Base-by-base conservation (phyloP, 345 rosid genomes). In the Eucalyptus pauciflora region DNA sequence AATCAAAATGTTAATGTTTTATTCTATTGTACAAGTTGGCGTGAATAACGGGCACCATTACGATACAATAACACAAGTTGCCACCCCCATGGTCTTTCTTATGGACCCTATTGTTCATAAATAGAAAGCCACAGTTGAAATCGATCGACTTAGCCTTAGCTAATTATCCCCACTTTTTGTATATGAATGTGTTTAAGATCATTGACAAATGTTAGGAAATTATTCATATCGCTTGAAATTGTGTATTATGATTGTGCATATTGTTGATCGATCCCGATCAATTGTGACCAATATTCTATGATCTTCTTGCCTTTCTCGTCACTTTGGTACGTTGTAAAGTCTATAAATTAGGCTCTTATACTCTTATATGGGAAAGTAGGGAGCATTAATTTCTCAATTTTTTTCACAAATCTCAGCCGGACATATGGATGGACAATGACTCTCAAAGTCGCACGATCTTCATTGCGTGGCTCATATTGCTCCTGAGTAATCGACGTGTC, bases 71-170 rank as follows among this genome's bases (percentile, higher is more conserved):
- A 29, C 69, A 6, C 1, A 13, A 62, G 7, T 62, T 62, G 69
- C 33, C 33, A 29, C 4, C 16, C 33, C 69, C 33, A 62, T 0
- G 2, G 1, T 27, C 69, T 60, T 60, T 13, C 8, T 60, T 60
- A 27, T 27, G 31, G 16, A 62, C 7, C n/a, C 33, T 29, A 62
- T 29, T 0, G 1, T 29, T 7, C 2, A 62, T 0, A 29, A 62
- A 1, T 62, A 60, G 15, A 27, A 60, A 27, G 31, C 3, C 29
- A 56, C 1, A 10, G 62, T 56, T 24, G 18, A 13, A 31, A 60
- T 60, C 0, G 16, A 1, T 27, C 4, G 1, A 27, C 2, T 60
- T 27, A 60, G 4, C 69, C 13, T 56, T 56, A 56, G 13, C 29
- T 24, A 56, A 22, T 56, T 10, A 22, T 56, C 62, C 31, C 33